Evolutionary conservation across 345 rosid species (phyloP).

Genomic region (Lepidium aucheri): DNA sequence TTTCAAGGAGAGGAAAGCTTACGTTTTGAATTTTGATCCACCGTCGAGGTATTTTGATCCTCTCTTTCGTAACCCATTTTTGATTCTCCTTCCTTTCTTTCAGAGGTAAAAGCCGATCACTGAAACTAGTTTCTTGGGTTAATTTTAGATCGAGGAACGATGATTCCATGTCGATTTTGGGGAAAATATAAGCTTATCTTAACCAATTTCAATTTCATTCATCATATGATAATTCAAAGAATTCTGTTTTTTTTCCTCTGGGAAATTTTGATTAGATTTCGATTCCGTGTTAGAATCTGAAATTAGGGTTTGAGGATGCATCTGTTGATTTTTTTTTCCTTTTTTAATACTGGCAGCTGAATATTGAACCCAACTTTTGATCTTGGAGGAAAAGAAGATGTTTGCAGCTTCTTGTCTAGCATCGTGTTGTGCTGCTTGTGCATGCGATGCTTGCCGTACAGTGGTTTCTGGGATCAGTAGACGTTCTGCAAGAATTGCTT

Average conservation of each 20-base stretch:
- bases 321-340: not conserved
- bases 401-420: conserved; percentile 99
- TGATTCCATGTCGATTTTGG: not conserved
- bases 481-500: conserved; percentile 93
- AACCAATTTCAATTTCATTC: not conserved
- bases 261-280: not conserved
- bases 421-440: conserved; percentile 96
- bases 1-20: conserved; percentile 4
- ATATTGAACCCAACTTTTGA: conserved; percentile 15
- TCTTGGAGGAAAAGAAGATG: conserved; percentile 39
- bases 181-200: not conserved
- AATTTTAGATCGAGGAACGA: not conserved
- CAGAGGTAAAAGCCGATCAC: not conserved
- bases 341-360: conserved; percentile 10
- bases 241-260: not conserved
- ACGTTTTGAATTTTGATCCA: not conserved
- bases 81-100: not conserved
- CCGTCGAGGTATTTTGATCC: conserved; percentile 8
- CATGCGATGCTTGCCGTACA: conserved; percentile 89
- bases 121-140: not conserved
- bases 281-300: not conserved
- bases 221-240: not conserved
- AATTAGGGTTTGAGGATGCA: conserved; percentile 1
- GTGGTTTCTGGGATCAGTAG: conserved; percentile 92
- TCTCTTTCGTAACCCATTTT: not conserved